phyloP scores from a whole-genome alignment of 2,329 filamentous ascomycete genomes.

The Penicillium sp. region DNA sequence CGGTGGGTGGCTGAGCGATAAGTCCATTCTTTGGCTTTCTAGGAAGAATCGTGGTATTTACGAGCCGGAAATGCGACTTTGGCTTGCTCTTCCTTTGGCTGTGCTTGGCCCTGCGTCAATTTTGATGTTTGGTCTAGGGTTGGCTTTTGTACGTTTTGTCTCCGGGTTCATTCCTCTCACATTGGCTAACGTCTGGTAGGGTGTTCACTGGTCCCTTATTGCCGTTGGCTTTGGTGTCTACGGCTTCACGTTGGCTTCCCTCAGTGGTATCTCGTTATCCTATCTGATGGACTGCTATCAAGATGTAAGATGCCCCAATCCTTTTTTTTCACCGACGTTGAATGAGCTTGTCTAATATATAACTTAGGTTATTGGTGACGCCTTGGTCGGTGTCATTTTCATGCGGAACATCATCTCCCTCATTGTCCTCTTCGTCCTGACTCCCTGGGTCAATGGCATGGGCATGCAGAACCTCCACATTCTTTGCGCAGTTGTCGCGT shows the following conservation, averaged over 20 bases:
- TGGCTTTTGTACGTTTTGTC: conserved; percentile 23
- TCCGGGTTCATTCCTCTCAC: neutral
- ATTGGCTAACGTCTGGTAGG: conserved; percentile 11
- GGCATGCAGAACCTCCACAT: conserved; percentile 24
- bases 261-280: conserved; percentile 25
- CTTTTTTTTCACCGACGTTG: neutral
- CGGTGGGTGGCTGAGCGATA: conserved; percentile 39
- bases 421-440: conserved; percentile 47
- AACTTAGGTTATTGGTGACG: conserved; percentile 46
- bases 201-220: conserved; percentile 29
- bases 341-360: neutral
- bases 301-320: conserved; percentile 20
- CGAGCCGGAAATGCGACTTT: conserved; percentile 48
- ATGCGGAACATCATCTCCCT: conserved; percentile 46
- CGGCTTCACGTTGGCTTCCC: conserved; percentile 17
- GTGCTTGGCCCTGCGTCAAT: conserved; percentile 34
- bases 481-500: conserved; percentile 14
- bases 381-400: conserved; percentile 47
- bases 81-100: conserved; percentile 27
- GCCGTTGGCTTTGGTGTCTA: conserved; percentile 27
- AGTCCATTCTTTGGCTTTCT: conserved; percentile 38
- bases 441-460: conserved; percentile 38
- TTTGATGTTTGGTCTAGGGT: conserved; percentile 41
- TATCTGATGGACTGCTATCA: conserved; percentile 33
- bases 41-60: conserved; percentile 42